Evolutionary conservation across 2,329 filamentous ascomycete genomes (phyloP).

Genomic region (Cordyceps fumosorosea): DNA sequence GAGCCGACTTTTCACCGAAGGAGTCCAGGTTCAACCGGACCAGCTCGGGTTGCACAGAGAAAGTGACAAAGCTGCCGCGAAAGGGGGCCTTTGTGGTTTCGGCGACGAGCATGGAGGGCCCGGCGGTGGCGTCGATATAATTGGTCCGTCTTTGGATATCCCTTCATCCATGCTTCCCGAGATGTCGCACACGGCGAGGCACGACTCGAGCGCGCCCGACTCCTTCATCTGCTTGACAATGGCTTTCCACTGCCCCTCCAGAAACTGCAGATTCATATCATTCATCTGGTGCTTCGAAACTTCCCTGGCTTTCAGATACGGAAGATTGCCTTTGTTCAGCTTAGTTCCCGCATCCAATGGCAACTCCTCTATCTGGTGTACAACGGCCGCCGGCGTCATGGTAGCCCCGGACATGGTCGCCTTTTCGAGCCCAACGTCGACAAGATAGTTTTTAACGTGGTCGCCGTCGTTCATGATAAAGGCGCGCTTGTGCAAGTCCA

Average conservation of each 20-base stretch:
- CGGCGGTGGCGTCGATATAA: no score
- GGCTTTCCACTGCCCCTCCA: neutral
- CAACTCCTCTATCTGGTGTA: neutral
- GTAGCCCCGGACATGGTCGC: neutral
- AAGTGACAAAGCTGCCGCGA: no score
- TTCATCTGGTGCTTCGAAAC: neutral
- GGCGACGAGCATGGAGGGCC: no score
- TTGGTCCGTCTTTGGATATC: no score
- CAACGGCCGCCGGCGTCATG: neutral
- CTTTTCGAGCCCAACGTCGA: slow-evolving; percentile 30
- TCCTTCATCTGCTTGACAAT: neutral
- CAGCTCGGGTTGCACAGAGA: no score
- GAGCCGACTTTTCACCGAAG: no score
- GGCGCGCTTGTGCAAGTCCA: slow-evolving; percentile 43
- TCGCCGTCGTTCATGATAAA: slow-evolving; percentile 46
- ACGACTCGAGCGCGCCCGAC: neutral
- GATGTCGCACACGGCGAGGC: no score
- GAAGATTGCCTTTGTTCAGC: neutral
- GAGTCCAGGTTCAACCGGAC: no score
- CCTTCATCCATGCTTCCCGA: no score
- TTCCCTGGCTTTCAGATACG: neutral
- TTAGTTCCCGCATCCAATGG: neutral
- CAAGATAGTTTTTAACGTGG: slow-evolving; percentile 43
- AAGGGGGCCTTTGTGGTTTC: no score
- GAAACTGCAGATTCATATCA: no score